These are phyloP conservation scores for Linnemannia schmuckeri DNA, from an alignment of 192 early-diverging fungal genomes.

Conservation along the genomic window DNA sequence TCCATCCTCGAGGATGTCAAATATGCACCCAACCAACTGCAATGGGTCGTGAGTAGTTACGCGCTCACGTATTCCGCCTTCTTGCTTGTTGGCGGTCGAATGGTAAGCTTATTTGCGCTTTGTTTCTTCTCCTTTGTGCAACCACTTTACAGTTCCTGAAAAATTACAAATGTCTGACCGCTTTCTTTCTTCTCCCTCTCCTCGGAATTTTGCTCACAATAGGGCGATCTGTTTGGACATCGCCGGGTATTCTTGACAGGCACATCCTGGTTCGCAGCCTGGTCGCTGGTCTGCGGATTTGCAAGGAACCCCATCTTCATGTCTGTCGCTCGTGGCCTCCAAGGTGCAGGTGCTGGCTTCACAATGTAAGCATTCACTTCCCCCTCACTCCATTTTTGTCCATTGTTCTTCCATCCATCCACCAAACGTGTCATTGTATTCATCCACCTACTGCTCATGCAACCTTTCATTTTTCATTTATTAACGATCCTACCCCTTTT, in stretches of 20 bases:
- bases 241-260: slow-evolving; percentile 42
- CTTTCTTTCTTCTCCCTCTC: background rate
- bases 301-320: slow-evolving; percentile 55
- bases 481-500: background rate
- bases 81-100: slow-evolving; percentile 49
- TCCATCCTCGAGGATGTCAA: slow-evolving; percentile 42
- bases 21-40: slow-evolving; percentile 34
- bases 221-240: slow-evolving; percentile 60
- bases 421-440: background rate
- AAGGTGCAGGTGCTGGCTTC: slow-evolving; percentile 54
- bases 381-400: background rate
- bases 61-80: slow-evolving; percentile 56
- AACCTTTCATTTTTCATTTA: background rate
- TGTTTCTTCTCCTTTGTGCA: background rate
- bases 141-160: background rate
- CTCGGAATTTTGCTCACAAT: background rate
- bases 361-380: slow-evolving; percentile 33
- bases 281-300: slow-evolving; percentile 51
- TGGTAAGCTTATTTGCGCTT: slow-evolving; percentile 27
- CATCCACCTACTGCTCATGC: background rate
- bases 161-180: background rate
- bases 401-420: background rate
- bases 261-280: slow-evolving; percentile 42
- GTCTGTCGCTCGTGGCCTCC: slow-evolving; percentile 48
- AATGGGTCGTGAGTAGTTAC: slow-evolving; percentile 49